Percentiles rank a stretch among this genome's conserved stretches.
Conservation (phyloP, 78 protist genomes). For the Ministeria vibrans region DNA sequence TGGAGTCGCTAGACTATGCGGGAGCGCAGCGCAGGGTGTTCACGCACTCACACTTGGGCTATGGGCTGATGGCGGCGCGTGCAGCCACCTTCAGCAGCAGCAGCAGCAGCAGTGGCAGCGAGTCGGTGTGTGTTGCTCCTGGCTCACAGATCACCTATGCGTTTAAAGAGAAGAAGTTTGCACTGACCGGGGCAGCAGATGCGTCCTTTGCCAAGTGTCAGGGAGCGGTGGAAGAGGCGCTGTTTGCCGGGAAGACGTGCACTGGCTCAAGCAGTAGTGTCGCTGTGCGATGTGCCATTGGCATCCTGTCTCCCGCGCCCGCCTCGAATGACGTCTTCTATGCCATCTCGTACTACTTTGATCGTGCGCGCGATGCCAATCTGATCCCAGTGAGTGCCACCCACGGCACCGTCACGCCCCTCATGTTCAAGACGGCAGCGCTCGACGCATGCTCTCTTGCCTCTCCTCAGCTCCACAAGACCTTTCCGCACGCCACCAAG, state of each 20-base stretch:
- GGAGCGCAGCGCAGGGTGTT: background rate
- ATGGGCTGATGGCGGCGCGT: slow-evolving; percentile 24
- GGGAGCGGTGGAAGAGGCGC: background rate
- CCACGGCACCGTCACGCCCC: background rate
- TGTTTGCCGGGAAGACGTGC: background rate
- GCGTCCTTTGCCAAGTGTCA: background rate
- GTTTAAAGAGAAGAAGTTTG: background rate
- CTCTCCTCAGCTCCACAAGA: background rate
- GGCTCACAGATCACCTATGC: background rate
- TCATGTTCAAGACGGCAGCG: background rate
- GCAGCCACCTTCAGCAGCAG: background rate
- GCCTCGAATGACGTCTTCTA: background rate
- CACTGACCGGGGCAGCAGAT: background rate
- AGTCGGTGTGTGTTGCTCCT: background rate
- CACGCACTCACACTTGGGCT: slow-evolving; percentile 20
- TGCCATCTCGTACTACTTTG: slow-evolving; percentile 25
- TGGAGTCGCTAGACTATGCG: background rate
- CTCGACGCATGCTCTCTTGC: background rate
- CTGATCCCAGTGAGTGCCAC: background rate
- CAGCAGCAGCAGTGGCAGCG: no score
- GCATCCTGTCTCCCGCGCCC: slow-evolving; percentile 6
- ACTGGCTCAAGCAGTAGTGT: background rate
- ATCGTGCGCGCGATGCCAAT: background rate
- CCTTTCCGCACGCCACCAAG: background rate
- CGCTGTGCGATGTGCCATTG: slow-evolving; percentile 2